Conservation (phyloP, 495 filamentous ascomycete species). For the Terfezia boudieri region DNA sequence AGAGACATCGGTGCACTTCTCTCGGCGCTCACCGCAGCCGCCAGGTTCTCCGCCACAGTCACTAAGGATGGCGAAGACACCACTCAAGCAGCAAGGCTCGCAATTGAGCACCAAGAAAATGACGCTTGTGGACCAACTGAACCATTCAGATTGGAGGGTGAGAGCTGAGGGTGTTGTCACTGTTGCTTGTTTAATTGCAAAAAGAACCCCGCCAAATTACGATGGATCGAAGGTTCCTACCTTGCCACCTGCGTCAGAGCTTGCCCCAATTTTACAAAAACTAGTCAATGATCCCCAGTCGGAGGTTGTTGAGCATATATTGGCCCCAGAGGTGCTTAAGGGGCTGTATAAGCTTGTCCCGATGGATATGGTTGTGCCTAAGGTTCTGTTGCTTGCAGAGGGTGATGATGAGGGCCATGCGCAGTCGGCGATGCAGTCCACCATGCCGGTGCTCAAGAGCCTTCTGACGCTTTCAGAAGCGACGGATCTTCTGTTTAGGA, state of each 20-base stretch:
- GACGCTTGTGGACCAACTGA: constrained; percentile 17
- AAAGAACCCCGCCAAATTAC: constrained; percentile 16
- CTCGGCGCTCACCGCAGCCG: neutral
- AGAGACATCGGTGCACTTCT: neutral
- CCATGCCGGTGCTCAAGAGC: constrained; percentile 14
- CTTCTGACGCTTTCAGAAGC: constrained; percentile 15
- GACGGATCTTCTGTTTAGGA: constrained; percentile 14
- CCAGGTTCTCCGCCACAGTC: constrained; percentile 11
- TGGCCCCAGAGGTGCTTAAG: constrained; percentile 17
- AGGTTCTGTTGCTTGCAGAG: constrained; percentile 16
- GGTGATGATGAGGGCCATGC: constrained; percentile 18
- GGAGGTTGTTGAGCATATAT: constrained; percentile 20
- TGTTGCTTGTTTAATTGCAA: constrained; percentile 18
- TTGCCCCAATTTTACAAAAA: constrained; percentile 18
- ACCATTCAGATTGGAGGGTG: constrained; percentile 16
- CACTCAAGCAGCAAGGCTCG: constrained; percentile 14
- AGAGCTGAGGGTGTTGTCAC: constrained; percentile 17
- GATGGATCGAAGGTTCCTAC: constrained; percentile 17
- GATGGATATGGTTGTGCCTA: constrained; percentile 19
- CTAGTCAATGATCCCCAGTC: constrained; percentile 18
- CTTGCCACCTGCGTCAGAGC: constrained; percentile 16
- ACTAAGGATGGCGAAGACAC: constrained; percentile 6
- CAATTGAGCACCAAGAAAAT: constrained; percentile 10
- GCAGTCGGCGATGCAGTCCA: constrained; percentile 12
- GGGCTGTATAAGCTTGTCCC: constrained; percentile 17